These are phyloP conservation scores for Cytospora mali DNA, from an alignment of 2,329 filamentous ascomycete genomes.

Conservation along the genomic window DNA sequence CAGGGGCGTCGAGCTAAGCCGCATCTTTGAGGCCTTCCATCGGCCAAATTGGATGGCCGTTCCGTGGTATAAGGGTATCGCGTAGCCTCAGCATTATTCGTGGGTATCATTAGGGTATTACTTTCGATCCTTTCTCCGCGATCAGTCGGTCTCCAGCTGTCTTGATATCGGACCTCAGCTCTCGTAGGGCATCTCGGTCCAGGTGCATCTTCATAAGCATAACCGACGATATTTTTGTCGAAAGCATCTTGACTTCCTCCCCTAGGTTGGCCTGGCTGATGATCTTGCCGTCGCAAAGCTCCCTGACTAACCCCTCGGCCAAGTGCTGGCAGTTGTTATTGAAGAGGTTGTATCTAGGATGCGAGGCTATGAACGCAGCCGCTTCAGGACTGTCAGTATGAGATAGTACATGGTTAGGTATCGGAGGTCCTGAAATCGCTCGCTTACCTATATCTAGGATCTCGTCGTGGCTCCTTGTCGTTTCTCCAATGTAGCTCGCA, in stretches of 20 bases:
- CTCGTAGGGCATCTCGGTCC: conserved; percentile 18
- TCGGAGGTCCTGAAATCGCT: not conserved
- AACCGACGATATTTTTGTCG: conserved; percentile 35
- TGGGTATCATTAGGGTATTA: conserved; percentile 14
- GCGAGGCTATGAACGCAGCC: conserved; percentile 33
- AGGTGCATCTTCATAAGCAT: conserved; percentile 36
- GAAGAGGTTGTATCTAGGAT: conserved; percentile 38
- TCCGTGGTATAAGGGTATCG: not conserved
- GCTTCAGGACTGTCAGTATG: conserved; percentile 29
- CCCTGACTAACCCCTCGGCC: conserved; percentile 36
- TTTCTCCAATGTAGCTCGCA: conserved; percentile 39
- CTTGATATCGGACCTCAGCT: conserved; percentile 27
- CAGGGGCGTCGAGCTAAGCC: not conserved
- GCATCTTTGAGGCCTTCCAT: not conserved
- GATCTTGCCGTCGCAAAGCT: conserved; percentile 37
- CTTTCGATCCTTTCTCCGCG: conserved; percentile 24
- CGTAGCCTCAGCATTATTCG: not conserved
- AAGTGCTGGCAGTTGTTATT: conserved; percentile 39
- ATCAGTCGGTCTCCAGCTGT: conserved; percentile 26
- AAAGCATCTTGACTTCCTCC: conserved; percentile 36
- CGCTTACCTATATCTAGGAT: conserved; percentile 36
- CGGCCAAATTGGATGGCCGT: not conserved
- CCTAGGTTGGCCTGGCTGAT: conserved; percentile 38
- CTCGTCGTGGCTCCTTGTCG: conserved; percentile 36
- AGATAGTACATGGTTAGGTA: not conserved